These are phyloP conservation scores for Aspergillus egyptiacus DNA, from an alignment of 495 filamentous ascomycete species.

Conservation along the genomic window DNA sequence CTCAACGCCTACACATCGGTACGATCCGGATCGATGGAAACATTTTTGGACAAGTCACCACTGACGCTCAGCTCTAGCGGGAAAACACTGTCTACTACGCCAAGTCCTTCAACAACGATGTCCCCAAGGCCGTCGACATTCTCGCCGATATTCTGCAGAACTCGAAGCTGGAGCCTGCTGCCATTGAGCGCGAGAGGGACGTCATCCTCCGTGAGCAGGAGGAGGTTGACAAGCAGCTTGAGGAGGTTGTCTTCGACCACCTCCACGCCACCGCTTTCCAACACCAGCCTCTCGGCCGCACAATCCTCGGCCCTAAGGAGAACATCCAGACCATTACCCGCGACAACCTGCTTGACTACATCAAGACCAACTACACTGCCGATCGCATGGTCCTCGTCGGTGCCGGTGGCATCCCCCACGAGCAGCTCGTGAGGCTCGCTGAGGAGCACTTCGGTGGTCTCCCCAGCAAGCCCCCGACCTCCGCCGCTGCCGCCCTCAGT, in stretches of 20 bases:
- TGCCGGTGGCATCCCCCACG: constrained; percentile 88
- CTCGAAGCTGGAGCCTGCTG: constrained; percentile 87
- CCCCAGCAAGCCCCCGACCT: constrained; percentile 62
- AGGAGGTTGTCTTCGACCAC: constrained; percentile 99
- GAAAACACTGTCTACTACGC: constrained; percentile 99
- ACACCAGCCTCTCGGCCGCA: constrained; percentile 90
- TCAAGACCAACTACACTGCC: constrained; percentile 98
- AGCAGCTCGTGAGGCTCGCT: constrained; percentile 88
- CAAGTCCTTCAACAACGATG: constrained; percentile 96
- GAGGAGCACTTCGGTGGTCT: constrained; percentile 90
- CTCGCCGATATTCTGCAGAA: constrained; percentile 98
- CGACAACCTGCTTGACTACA: constrained; percentile 85
- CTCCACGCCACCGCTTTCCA: constrained; percentile 98
- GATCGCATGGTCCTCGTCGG: constrained; percentile 99
- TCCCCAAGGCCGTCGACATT: constrained; percentile 92
- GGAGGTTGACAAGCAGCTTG: constrained; percentile 98
- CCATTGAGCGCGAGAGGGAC: constrained; percentile 95
- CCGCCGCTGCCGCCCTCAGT: constrained; percentile 56
- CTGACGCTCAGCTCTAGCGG: constrained; percentile 54
- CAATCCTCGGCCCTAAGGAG: constrained; percentile 93
- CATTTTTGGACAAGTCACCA: constrained; percentile 6
- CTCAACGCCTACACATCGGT: constrained; percentile 99
- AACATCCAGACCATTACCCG: constrained; percentile 96
- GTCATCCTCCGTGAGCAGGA: constrained; percentile 98
- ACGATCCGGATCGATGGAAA: constrained; percentile 37